Evolutionary conservation across 2,329 filamentous ascomycete species (phyloP), one percentile per base, ranked within the genome.

Genomic region (Phaeophleospora eucalypticola): DNA sequence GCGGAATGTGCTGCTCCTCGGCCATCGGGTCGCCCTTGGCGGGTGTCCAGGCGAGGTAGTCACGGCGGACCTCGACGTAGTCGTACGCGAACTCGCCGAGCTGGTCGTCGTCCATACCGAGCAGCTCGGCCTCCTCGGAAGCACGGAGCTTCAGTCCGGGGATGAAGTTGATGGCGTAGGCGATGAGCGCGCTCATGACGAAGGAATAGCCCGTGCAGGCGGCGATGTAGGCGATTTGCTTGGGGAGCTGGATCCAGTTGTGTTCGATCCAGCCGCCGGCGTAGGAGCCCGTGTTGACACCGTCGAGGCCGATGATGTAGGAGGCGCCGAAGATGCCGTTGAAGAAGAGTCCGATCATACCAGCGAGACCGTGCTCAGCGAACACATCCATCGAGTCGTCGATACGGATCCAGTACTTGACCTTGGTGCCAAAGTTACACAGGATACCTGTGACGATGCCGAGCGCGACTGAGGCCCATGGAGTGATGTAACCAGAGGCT

Each of bases 381-480:
- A 95, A 93, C 61, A 95, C 83, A 73, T 95, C 89, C 69, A 95
- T 86, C 4, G 86, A 84, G 65, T 95, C 89, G 60, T 95, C 89
- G 46, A 94, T 83, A 53, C 82, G 82, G 62, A 94, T 76, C 80
- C 80, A 83, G 71, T 81, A 84, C 70, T 84, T 84, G 68, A 84
- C 79, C 78, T 95, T 94, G 64, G 89, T 95, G 51, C 83, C 80
- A 71, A 91, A 89, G 71, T 95, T 95, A 78, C 83, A 86, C 49
- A 83, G 76, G 43, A 87, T 71, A 46, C 79, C 86, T 41, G 81
- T 82, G 35, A 75, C 71, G 47, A 84, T 72, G 36, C 81, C 81
- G 49, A 84, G 72, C 40, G 78, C 66, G 43, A 83, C 77, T 49
- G 77, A 80, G 2, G 76, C 81, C 81, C 81, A 84, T 2, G 80